Conservation (phyloP, 2,329 filamentous ascomycete genomes). For the Hymenotorrendiella dingleyae region DNA sequence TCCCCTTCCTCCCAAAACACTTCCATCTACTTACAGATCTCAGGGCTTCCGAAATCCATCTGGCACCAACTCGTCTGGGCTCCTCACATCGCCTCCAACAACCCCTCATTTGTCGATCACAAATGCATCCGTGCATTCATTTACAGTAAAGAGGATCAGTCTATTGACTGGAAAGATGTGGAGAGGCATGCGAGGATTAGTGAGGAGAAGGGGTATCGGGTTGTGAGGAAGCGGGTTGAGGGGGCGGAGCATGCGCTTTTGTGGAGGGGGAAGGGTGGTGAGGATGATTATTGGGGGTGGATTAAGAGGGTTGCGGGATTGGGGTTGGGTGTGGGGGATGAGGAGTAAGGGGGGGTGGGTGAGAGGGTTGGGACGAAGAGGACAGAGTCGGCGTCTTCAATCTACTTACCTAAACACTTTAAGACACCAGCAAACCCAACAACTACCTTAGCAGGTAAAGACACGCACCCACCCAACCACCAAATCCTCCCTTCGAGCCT, state of each 20-base stretch:
- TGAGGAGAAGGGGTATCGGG: constrained; percentile 17
- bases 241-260: constrained; percentile 23
- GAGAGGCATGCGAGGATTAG: constrained; percentile 17
- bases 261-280: constrained; percentile 22
- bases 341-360: no score
- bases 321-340: no score
- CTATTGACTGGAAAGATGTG: constrained; percentile 21
- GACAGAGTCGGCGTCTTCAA: no score
- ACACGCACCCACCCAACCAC: no score
- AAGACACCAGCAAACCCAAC: no score
- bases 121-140: constrained; percentile 19
- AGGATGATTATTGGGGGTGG: constrained; percentile 25
- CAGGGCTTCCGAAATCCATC: constrained; percentile 18
- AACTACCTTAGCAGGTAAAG: no score
- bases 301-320: no score
- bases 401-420: no score
- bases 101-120: constrained; percentile 12
- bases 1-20: background rate
- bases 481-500: no score
- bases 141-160: constrained; percentile 26
- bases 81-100: constrained; percentile 16
- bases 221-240: constrained; percentile 18
- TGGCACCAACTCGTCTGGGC: constrained; percentile 25
- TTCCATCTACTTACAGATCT: background rate
- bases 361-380: no score